Evolutionary conservation across 805 yeast species (phyloP).

Genomic region (Zygoascus flipseniorum): DNA sequence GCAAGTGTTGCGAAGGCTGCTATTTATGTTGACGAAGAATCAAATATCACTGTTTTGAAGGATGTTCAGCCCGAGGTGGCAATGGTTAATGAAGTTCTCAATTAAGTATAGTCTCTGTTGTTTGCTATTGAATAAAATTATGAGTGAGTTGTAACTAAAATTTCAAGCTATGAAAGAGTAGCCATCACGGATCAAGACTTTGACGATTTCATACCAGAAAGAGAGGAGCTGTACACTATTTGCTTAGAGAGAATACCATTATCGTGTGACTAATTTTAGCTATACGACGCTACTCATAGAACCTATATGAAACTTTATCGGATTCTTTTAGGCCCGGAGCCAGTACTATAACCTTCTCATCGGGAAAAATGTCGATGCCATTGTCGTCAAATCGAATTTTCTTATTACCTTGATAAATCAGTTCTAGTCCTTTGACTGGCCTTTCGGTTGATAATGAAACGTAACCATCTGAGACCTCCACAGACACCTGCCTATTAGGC

Average conservation of each 20-base stretch:
- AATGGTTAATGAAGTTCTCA: neutral
- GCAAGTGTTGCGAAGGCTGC: constrained; percentile 8
- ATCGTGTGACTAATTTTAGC: too few relatives aligned
- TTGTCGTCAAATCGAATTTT: constrained; percentile 34
- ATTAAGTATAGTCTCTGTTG: too few relatives aligned
- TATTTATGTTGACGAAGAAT: constrained; percentile 1
- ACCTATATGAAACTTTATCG: too few relatives aligned
- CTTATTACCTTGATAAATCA: constrained; percentile 1
- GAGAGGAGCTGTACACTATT: too few relatives aligned
- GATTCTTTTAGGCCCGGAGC: constrained; percentile 10
- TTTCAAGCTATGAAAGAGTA: too few relatives aligned
- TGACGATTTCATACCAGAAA: too few relatives aligned
- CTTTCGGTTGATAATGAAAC: constrained; percentile 1
- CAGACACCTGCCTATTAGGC: constrained; percentile 15
- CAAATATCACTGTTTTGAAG: neutral
- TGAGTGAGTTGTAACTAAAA: too few relatives aligned
- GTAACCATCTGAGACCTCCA: neutral
- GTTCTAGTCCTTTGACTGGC: constrained; percentile 3
- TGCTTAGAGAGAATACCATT: too few relatives aligned
- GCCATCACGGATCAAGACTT: too few relatives aligned
- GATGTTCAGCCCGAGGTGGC: neutral
- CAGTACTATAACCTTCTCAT: constrained; percentile 18
- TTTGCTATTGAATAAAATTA: too few relatives aligned
- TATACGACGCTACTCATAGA: too few relatives aligned
- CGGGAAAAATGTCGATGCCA: constrained; percentile 43